These are phyloP conservation scores for Infundibulicybe gibba DNA, from an alignment of 768 basidiomycete genomes.

Conservation along the genomic window DNA sequence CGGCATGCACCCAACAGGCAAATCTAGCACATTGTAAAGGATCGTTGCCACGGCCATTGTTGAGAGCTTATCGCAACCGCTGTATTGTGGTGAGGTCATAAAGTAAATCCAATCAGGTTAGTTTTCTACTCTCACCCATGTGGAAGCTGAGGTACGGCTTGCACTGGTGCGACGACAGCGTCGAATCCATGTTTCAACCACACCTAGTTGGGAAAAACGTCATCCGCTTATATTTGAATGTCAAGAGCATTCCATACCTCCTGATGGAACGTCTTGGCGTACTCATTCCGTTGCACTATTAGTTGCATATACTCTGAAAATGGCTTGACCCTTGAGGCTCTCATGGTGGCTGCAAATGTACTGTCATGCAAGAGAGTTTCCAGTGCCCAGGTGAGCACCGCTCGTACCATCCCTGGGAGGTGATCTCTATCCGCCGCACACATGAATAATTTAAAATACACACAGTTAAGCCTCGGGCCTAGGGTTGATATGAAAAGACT, in stretches of 20 bases:
- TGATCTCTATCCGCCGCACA: not conserved
- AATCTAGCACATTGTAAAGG: slow-evolving; percentile 75
- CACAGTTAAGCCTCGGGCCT: slow-evolving; percentile 46
- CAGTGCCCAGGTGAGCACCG: slow-evolving; percentile 37
- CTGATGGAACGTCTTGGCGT: slow-evolving; percentile 44
- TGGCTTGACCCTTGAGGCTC: slow-evolving; percentile 36
- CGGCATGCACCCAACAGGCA: slow-evolving; percentile 70
- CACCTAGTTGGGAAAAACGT: slow-evolving; percentile 35
- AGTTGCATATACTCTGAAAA: slow-evolving; percentile 47
- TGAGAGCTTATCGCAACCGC: slow-evolving; percentile 49
- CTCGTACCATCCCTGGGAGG: slow-evolving; percentile 37
- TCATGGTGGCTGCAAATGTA: slow-evolving; percentile 39
- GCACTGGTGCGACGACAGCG: slow-evolving; percentile 71
- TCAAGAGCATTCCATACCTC: slow-evolving; percentile 34
- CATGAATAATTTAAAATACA: slow-evolving; percentile 9
- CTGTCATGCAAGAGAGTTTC: slow-evolving; percentile 40
- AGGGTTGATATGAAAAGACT: slow-evolving; percentile 20
- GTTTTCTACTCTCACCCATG: slow-evolving; percentile 47
- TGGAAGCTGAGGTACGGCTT: slow-evolving; percentile 68
- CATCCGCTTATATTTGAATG: slow-evolving; percentile 1
- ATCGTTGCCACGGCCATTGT: slow-evolving; percentile 54
- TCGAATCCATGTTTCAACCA: slow-evolving; percentile 73
- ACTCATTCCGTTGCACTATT: slow-evolving; percentile 40
- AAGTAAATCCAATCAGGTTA: not conserved
- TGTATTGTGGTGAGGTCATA: slow-evolving; percentile 16